These are phyloP conservation scores for Silene latifolia DNA, from an alignment of 148 eudicot species.

Conservation along the genomic window DNA sequence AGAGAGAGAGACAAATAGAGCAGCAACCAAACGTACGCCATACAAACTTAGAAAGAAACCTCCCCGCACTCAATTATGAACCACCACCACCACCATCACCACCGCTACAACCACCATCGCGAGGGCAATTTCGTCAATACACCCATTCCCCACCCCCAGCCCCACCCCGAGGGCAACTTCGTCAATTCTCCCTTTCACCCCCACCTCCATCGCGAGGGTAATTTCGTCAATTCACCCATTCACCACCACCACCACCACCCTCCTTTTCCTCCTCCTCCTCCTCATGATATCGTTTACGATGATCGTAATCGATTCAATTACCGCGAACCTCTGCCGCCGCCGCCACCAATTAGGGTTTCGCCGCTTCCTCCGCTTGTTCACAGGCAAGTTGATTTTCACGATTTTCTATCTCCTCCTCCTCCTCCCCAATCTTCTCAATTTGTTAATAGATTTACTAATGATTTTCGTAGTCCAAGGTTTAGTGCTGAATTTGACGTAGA, in stretches of 20 bases:
- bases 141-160: constrained; percentile 9
- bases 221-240: constrained; percentile 19
- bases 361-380: neutral
- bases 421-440: constrained; percentile 6
- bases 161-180: constrained; percentile 19
- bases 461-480: constrained; percentile 24
- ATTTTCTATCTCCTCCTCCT: constrained; percentile 22
- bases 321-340: constrained; percentile 11
- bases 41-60: no score
- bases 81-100: constrained; percentile 14
- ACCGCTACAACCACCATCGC: constrained; percentile 18
- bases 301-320: constrained; percentile 16
- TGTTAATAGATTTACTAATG: constrained; percentile 19
- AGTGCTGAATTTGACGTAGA: constrained; percentile 17
- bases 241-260: constrained; percentile 22
- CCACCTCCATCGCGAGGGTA: neutral
- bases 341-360: constrained; percentile 32
- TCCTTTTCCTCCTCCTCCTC: constrained; percentile 10
- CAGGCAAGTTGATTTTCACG: constrained; percentile 24
- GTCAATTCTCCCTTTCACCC: no score
- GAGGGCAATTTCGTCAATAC: neutral
- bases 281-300: neutral
- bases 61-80: neutral
- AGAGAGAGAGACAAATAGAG: no score
- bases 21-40: no score